Evolutionary conservation across 805 yeast species (phyloP).

Genomic region (Hanseniaspora mollemarum): DNA sequence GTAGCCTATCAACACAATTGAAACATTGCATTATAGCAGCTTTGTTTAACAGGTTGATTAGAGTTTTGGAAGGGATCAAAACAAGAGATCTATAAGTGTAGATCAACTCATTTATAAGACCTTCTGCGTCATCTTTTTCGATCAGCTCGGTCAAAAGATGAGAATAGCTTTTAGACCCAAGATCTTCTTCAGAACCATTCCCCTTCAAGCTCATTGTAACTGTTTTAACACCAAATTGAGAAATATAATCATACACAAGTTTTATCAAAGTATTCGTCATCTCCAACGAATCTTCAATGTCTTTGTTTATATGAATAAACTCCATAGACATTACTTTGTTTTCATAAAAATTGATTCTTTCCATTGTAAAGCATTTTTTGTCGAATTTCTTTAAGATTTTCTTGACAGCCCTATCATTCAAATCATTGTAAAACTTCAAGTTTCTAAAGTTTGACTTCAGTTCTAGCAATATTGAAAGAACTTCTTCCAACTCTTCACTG

Average conservation of each 20-base stretch:
- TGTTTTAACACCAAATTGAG: background rate
- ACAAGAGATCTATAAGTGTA: constrained; percentile 37
- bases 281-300: constrained; percentile 9
- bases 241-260: constrained; percentile 13
- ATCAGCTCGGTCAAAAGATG: constrained; percentile 24
- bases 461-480: constrained; percentile 59
- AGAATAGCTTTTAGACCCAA: background rate
- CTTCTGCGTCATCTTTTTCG: constrained; percentile 36
- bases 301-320: constrained; percentile 6
- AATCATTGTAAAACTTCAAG: constrained; percentile 86
- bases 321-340: constrained; percentile 6
- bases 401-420: constrained; percentile 78
- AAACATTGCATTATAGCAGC: constrained; percentile 47
- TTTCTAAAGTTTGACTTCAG: constrained; percentile 65
- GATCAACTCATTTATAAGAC: constrained; percentile 37
- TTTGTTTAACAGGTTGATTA: constrained; percentile 53
- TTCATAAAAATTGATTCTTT: constrained; percentile 15
- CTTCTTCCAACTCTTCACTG: constrained; percentile 45
- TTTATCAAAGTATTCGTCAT: constrained; percentile 1
- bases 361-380: constrained; percentile 55
- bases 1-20: constrained; percentile 46
- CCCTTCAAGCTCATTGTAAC: background rate
- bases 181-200: background rate
- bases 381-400: constrained; percentile 85
- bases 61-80: constrained; percentile 42